Evolutionary conservation across 176 grass and related monocot species (phyloP).

Genomic region (Tillandsia leiboldiana): DNA sequence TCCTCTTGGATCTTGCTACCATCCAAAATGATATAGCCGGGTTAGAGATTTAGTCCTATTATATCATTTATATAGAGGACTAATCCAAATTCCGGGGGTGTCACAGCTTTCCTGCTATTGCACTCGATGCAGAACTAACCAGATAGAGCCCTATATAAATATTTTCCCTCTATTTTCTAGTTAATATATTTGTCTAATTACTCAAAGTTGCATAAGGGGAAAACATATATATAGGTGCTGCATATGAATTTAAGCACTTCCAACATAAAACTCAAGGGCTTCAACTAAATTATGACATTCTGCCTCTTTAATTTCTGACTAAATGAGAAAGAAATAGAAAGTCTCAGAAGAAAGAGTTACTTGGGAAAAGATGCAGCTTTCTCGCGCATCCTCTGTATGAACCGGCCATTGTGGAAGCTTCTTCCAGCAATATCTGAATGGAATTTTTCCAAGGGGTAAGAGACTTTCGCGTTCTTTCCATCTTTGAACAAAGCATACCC

Average conservation of each 20-base stretch:
- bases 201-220: neutral
- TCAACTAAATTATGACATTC: too few relatives aligned
- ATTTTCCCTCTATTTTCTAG: too few relatives aligned
- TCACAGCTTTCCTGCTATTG: neutral
- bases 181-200: neutral
- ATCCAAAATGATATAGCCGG: too few relatives aligned
- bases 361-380: constrained; percentile 68
- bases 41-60: too few relatives aligned
- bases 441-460: constrained; percentile 89
- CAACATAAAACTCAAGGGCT: too few relatives aligned
- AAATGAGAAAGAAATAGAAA: too few relatives aligned
- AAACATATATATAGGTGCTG: neutral
- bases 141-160: too few relatives aligned
- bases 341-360: constrained; percentile 27
- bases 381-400: constrained; percentile 92
- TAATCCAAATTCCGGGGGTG: too few relatives aligned
- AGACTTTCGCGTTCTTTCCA: constrained; percentile 62
- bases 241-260: neutral
- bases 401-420: constrained; percentile 94
- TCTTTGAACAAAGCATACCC: constrained; percentile 96
- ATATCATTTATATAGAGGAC: too few relatives aligned
- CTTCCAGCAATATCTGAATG: constrained; percentile 84
- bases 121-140: neutral
- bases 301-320: too few relatives aligned
- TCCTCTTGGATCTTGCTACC: too few relatives aligned